A percentile compares a stretch with the other conserved stretches of the same genome.
phyloP scores from a whole-genome alignment of 202 grass and related monocot genomes.

The Hordeum pubiflorum region DNA sequence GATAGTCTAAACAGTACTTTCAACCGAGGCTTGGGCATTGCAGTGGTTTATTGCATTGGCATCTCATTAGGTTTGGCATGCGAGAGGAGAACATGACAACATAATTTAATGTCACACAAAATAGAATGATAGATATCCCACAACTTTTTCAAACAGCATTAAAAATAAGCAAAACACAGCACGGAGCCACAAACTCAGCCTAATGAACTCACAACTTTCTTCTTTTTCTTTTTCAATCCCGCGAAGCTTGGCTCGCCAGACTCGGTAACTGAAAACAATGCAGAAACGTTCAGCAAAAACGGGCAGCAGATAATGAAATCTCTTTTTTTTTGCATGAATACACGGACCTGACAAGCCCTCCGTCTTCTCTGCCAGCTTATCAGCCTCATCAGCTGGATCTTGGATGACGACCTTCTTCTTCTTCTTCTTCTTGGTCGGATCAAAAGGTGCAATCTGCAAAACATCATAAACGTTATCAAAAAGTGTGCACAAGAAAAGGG shows the following conservation, averaged over 20 bases:
- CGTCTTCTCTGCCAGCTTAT: slow-evolving; percentile 65
- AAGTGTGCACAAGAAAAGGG: not conserved
- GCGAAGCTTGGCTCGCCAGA: slow-evolving; percentile 41
- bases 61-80: not conserved
- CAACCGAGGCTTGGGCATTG: not conserved
- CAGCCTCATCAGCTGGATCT: slow-evolving; percentile 66
- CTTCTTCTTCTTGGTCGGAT: slow-evolving; percentile 96
- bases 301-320: not conserved
- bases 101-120: not conserved
- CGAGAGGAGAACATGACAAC: not conserved
- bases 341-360: slow-evolving; percentile 56
- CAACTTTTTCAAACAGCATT: not conserved
- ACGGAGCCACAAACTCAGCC: not conserved
- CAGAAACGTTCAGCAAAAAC: not conserved
- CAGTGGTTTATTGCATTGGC: not conserved
- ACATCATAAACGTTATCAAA: not conserved
- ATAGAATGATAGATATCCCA: not conserved
- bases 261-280: slow-evolving; percentile 41
- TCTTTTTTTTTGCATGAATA: not conserved
- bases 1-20: not conserved
- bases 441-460: slow-evolving; percentile 72
- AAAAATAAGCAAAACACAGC: not conserved
- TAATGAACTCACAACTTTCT: slow-evolving; percentile 58
- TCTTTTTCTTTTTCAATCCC: slow-evolving; percentile 89
- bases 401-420: slow-evolving; percentile 95